Evolutionary conservation across 495 filamentous ascomycete genomes (phyloP).

Genomic region (Xylaria longipes): DNA sequence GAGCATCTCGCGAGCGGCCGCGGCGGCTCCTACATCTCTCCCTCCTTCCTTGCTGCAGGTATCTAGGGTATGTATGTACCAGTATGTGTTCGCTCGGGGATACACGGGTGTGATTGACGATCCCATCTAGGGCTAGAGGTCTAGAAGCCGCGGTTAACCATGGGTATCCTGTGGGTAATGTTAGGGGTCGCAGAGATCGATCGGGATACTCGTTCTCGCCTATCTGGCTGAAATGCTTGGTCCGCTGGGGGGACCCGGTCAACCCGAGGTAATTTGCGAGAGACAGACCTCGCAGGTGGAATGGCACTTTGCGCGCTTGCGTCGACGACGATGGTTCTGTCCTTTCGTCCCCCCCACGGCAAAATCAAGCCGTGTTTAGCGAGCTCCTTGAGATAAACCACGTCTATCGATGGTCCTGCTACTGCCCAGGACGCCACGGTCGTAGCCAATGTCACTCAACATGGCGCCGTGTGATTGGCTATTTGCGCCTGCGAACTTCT

Average conservation of each 20-base stretch:
- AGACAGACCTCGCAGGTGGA: background rate
- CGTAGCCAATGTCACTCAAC: constrained; percentile 23
- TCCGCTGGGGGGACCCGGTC: background rate
- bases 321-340: background rate
- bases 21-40: background rate
- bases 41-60: background rate
- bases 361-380: background rate
- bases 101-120: background rate
- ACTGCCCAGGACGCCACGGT: constrained; percentile 21
- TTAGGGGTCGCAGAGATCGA: constrained; percentile 8
- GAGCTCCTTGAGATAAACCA: background rate
- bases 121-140: background rate
- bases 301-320: constrained; percentile 2
- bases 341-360: background rate
- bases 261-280: background rate
- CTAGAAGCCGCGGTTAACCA: constrained; percentile 5
- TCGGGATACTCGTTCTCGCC: constrained; percentile 3
- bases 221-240: constrained; percentile 12
- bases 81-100: constrained; percentile 5
- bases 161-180: constrained; percentile 6
- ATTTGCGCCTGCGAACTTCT: background rate
- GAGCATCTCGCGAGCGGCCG: background rate
- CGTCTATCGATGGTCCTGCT: background rate
- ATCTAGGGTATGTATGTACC: background rate
- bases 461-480: constrained; percentile 19